Base-by-base conservation (phyloP, 2,329 filamentous ascomycete genomes). In the Sporothrix pseudoabietina region DNA sequence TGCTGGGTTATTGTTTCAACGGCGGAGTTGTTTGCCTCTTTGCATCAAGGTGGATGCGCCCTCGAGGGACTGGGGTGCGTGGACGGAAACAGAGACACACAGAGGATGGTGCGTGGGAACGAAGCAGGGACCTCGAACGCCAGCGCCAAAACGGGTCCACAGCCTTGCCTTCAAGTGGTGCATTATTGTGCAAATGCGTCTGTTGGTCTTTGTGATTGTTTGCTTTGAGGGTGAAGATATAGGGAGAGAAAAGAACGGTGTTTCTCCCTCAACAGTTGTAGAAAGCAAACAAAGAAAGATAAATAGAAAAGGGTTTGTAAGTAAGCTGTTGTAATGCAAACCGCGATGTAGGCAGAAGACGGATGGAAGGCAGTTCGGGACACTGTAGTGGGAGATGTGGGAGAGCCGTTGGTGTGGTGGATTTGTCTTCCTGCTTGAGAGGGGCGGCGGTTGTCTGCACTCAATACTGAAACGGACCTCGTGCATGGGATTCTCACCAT, bases 11-110 rank as follows among this genome's bases (percentile, higher is more conserved):
- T 52, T 61, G 55, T 63, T 71, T 71, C 69, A 59, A 44, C 30
- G 52, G 69, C 22, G 69, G 69, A 59, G 22, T 44, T 71, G 26
- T 54, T 59, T 59, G 52, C 57, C 26, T 63, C n/a, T 71, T 63
- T 44, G 54, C 69, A 39, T 55, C 44, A 44, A 71, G 41, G 55
- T 71, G 69, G 69, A 47, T 71, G 22, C 35, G 35, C 4, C 49
- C 55, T 30, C 19, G 22, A 49, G 63, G 32, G 26, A 19, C 39
- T 49, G 41, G 41, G 41, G 41, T 47, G 12, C 19, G 14, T 44
- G 39, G 39, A 66, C 6, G 63, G 32, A 66, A 68, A 41, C 61
- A 65, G 61, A 65, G 54, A 14, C 30, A 41, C 7, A 63, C 7
- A 63, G 35, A 63, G 10, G 7, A 49, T 16, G 35, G 55, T 71